Conservation (phyloP, 2,329 filamentous ascomycete genomes). For the Fusarium sp. region DNA sequence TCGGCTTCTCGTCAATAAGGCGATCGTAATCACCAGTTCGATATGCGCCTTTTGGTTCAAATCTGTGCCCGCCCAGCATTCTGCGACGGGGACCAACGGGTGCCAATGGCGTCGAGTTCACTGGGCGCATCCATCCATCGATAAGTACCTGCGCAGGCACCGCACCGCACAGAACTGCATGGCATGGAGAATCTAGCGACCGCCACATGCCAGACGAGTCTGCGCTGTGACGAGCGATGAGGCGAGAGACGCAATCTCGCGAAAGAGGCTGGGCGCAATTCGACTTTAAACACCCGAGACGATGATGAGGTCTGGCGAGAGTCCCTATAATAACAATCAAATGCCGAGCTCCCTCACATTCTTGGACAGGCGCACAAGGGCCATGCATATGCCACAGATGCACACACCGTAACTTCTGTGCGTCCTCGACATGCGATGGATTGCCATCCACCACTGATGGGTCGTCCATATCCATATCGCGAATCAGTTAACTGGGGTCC, state of each 20-base stretch:
- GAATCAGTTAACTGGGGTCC: conserved; percentile 25
- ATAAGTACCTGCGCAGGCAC: background rate
- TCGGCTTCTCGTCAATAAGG: background rate
- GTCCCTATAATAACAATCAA: background rate
- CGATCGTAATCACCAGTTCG: conserved; percentile 5
- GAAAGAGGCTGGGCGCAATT: conserved; percentile 16
- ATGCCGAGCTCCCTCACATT: conserved; percentile 32
- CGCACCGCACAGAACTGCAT: conserved; percentile 8
- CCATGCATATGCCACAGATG: conserved; percentile 14
- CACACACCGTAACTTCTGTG: conserved; percentile 42
- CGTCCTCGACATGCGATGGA: conserved; percentile 17
- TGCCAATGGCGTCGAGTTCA: conserved; percentile 28
- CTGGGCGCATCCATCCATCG: conserved; percentile 24
- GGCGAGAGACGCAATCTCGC: conserved; percentile 23
- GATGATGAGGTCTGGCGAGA: conserved; percentile 1
- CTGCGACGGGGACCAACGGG: conserved; percentile 37
- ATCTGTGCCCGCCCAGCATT: conserved; percentile 14
- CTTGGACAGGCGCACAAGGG: conserved; percentile 21
- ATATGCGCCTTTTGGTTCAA: conserved; percentile 26
- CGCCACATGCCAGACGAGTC: conserved; percentile 37
- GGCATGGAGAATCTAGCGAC: conserved; percentile 33
- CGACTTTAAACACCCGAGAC: background rate
- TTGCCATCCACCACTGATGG: conserved; percentile 19
- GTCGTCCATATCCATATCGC: conserved; percentile 14
- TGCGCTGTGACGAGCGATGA: conserved; percentile 31